These are phyloP conservation scores for Abelmoschus esculentus DNA, from an alignment of 345 rosid species.

Conservation along the genomic window DNA sequence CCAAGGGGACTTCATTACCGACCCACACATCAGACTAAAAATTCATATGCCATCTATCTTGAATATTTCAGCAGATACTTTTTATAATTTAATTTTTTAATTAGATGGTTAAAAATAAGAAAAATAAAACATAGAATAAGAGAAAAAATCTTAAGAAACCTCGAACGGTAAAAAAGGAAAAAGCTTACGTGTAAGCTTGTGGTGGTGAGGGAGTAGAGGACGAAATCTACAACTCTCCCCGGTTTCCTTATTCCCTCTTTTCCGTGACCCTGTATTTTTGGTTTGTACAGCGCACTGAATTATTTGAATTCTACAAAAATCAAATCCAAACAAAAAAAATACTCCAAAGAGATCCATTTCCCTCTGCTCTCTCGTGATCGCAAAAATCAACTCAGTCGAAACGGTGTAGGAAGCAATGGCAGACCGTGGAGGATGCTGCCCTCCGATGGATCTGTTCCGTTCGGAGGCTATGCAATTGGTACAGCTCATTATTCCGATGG, in stretches of 20 bases:
- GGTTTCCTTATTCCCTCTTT: background rate
- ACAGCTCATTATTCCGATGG: constrained; percentile 85
- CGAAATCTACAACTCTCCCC: constrained; percentile 3
- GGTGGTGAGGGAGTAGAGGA: constrained; percentile 2
- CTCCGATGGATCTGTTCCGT: constrained; percentile 90
- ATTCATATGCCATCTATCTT: too few species aligned
- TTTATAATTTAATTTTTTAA: too few species aligned
- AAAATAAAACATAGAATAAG: background rate
- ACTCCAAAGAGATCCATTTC: constrained; percentile 7
- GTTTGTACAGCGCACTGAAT: background rate
- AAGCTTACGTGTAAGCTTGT: constrained; percentile 12
- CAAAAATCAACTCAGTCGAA: constrained; percentile 4
- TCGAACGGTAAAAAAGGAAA: background rate
- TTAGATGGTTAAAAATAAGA: background rate
- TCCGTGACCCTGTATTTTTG: background rate
- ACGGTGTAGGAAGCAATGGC: constrained; percentile 32
- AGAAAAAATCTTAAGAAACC: background rate
- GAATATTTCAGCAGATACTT: too few species aligned
- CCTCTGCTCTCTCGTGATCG: background rate
- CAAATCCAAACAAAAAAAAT: background rate
- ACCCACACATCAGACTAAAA: too few species aligned
- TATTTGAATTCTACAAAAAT: background rate
- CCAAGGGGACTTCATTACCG: too few species aligned
- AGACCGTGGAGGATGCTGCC: constrained; percentile 68
- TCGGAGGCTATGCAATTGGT: constrained; percentile 95